Conservation (phyloP, 2,329 filamentous ascomycete genomes). For the Colletotrichum sp. region DNA sequence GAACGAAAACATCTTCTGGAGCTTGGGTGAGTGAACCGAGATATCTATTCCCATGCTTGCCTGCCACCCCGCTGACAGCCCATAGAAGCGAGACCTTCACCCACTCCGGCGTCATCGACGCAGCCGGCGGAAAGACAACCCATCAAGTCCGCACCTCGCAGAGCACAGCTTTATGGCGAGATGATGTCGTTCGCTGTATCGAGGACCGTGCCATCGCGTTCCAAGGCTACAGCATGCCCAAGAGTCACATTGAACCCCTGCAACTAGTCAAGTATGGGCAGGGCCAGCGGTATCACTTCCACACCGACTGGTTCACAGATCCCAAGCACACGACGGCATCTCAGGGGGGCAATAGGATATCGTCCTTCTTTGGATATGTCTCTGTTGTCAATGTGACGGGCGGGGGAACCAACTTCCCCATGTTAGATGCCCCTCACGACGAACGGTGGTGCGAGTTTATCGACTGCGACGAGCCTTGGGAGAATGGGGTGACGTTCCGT, state of each 20-base stretch:
- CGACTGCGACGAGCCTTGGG: slow-evolving; percentile 54
- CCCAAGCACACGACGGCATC: slow-evolving; percentile 37
- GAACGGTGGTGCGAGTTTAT: slow-evolving; percentile 37
- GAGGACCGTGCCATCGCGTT: slow-evolving; percentile 51
- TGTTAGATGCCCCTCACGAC: slow-evolving; percentile 40
- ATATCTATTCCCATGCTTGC: neutral
- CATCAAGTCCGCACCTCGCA: slow-evolving; percentile 48
- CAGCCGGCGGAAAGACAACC: slow-evolving; percentile 34
- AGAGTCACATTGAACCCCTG: slow-evolving; percentile 47
- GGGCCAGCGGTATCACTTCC: slow-evolving; percentile 52
- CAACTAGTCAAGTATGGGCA: slow-evolving; percentile 52
- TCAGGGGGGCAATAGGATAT: slow-evolving; percentile 47
- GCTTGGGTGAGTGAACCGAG: slow-evolving; percentile 40
- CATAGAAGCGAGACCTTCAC: slow-evolving; percentile 47
- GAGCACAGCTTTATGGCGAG: slow-evolving; percentile 47
- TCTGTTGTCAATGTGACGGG: slow-evolving; percentile 44
- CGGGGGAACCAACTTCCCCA: slow-evolving; percentile 55
- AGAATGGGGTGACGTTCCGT: slow-evolving; percentile 52
- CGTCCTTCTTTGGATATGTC: slow-evolving; percentile 55
- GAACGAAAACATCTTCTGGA: slow-evolving; percentile 48
- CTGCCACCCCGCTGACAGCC: neutral
- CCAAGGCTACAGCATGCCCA: slow-evolving; percentile 45
- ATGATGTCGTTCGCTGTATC: slow-evolving; percentile 50
- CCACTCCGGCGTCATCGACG: slow-evolving; percentile 46
- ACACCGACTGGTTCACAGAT: slow-evolving; percentile 57